phyloP scores from a whole-genome alignment of 2,329 filamentous ascomycete species.

The Cytospora leucostoma region DNA sequence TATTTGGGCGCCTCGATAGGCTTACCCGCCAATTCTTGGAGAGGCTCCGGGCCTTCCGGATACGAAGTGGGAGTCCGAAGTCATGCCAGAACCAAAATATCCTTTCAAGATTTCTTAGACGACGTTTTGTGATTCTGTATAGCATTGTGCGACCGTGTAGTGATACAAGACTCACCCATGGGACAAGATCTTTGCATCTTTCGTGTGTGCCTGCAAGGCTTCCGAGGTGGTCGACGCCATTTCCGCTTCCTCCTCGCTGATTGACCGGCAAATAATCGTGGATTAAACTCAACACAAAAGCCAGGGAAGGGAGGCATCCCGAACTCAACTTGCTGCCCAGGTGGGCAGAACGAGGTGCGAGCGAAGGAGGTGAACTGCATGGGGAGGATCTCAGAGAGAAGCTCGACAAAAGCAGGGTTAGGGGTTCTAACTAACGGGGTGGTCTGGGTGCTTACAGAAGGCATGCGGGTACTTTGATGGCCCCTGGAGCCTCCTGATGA shows the following conservation, averaged over 20 bases:
- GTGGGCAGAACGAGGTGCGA: neutral
- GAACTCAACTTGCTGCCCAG: neutral
- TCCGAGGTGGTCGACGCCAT: constrained; percentile 20
- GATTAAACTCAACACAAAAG: neutral
- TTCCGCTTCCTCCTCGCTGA: constrained; percentile 21
- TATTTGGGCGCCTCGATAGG: constrained; percentile 29
- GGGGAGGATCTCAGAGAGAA: neutral
- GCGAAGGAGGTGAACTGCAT: neutral
- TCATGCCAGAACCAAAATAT: neutral
- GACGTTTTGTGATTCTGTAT: neutral
- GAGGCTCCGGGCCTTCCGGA: constrained; percentile 4
- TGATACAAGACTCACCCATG: neutral
- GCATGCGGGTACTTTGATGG: no score
- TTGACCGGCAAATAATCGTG: neutral
- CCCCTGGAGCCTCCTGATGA: no score
- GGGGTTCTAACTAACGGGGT: neutral
- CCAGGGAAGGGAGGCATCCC: neutral
- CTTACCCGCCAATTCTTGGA: constrained; percentile 13
- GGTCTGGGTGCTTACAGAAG: no score
- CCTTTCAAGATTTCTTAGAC: neutral
- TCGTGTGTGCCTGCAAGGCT: constrained; percentile 23
- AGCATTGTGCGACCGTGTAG: neutral
- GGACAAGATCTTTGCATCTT: constrained; percentile 26
- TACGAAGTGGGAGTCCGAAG: neutral
- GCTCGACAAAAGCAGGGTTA: neutral